A percentile compares a stretch with the other conserved stretches of the same genome.
Conservation (phyloP, 352 stramenopile species). For the Phytophthora niederhauseri region DNA sequence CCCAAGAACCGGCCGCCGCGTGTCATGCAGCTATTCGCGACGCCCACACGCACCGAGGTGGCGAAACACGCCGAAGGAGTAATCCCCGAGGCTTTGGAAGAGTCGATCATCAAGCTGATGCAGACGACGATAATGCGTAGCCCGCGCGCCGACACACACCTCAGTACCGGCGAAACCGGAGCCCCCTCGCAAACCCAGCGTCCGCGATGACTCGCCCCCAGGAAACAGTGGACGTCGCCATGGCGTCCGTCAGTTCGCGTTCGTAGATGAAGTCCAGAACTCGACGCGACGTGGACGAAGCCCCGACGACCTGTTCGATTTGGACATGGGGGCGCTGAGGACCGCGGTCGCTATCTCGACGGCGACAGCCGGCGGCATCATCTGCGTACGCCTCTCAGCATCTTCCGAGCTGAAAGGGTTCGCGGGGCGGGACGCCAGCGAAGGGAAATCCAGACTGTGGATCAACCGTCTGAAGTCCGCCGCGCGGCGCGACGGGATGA, state of each 20-base stretch:
- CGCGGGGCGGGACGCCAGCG: slow-evolving; percentile 5
- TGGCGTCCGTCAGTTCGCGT: slow-evolving; percentile 12
- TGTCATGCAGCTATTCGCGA: neutral
- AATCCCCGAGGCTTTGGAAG: neutral
- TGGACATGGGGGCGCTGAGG: neutral
- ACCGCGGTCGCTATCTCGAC: neutral
- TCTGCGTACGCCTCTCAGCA: slow-evolving; percentile 10
- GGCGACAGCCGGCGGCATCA: neutral
- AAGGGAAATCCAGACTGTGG: slow-evolving; percentile 21
- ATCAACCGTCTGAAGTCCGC: slow-evolving; percentile 8
- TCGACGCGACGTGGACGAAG: neutral
- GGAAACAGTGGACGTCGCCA: neutral
- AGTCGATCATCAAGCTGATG: neutral
- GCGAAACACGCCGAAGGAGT: neutral
- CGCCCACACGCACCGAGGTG: too few species aligned
- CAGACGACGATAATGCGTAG: slow-evolving; percentile 2
- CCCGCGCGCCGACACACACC: too few species aligned
- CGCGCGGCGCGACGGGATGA: slow-evolving; percentile 1
- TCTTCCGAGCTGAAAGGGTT: slow-evolving; percentile 23
- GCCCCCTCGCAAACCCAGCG: too few species aligned
- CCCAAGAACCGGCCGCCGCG: neutral
- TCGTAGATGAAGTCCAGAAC: neutral
- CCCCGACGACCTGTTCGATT: slow-evolving; percentile 13
- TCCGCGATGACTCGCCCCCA: too few species aligned
- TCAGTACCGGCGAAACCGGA: too few species aligned